Evolutionary conservation across 78 protist species (phyloP).

Genomic region (Guillardia theta): DNA sequence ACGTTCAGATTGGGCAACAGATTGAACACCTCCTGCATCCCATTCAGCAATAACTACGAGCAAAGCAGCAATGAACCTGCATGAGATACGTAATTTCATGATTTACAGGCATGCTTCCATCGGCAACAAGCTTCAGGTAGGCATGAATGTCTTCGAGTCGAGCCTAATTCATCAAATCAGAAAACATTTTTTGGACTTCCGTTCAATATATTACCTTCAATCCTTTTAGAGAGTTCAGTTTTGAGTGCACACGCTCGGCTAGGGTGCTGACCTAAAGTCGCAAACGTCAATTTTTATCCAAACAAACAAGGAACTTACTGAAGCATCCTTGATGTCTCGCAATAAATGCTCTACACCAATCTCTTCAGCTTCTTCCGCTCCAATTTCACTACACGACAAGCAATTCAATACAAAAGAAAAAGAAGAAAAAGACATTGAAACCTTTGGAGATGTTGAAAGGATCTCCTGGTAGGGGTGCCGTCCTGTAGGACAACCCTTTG

Average conservation of each 20-base stretch:
- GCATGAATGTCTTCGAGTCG: conserved; percentile 56
- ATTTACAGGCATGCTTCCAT: conserved; percentile 81
- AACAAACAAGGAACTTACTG: background rate
- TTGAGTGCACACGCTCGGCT: conserved; percentile 58
- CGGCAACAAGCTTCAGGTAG: conserved; percentile 58
- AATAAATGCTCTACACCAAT: conserved; percentile 98
- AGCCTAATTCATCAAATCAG: too few species aligned
- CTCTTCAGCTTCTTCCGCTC: conserved; percentile 93
- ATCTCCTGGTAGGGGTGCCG: conserved; percentile 54
- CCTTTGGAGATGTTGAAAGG: conserved; percentile 91
- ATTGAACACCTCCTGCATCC: conserved; percentile 91
- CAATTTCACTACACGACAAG: conserved; percentile 84
- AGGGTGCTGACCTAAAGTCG: conserved; percentile 70
- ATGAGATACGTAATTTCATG: conserved; percentile 75
- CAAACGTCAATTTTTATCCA: background rate
- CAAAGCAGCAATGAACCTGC: background rate
- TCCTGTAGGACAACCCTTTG: background rate
- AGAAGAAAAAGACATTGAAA: too few species aligned
- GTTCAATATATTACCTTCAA: too few species aligned
- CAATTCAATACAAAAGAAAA: too few species aligned
- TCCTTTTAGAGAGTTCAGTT: conserved; percentile 70
- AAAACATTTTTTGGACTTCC: too few species aligned
- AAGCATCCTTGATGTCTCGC: conserved; percentile 80
- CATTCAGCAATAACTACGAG: background rate
- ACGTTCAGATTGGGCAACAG: conserved; percentile 84